Conservation (phyloP, 257 asterid species). For the Ballota nigra region DNA sequence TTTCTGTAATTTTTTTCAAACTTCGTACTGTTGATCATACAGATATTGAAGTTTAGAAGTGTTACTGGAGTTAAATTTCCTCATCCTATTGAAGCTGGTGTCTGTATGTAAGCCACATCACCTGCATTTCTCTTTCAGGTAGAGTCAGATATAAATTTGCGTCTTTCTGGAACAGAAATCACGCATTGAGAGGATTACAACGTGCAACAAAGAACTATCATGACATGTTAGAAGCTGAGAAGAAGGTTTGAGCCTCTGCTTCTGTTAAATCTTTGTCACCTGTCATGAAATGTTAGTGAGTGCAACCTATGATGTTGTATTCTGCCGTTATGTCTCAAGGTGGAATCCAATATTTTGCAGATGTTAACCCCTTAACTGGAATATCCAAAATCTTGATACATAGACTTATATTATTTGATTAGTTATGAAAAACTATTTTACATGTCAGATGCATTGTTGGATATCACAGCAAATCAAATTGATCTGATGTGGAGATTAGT, state of each 20-base stretch:
- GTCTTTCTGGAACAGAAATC: constrained; percentile 97
- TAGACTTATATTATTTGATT: neutral
- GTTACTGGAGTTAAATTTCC: neutral
- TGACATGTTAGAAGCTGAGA: constrained; percentile 81
- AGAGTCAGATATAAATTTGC: constrained; percentile 97
- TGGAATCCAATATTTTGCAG: neutral
- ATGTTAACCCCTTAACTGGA: neutral
- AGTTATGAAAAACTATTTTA: neutral
- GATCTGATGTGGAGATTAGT: neutral
- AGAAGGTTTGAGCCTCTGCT: constrained; percentile 57
- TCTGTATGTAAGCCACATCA: neutral
- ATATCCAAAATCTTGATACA: neutral
- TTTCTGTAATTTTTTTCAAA: neutral
- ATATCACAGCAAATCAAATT: neutral
- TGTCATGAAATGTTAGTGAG: constrained; percentile 3
- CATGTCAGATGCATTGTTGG: neutral
- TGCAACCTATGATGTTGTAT: neutral
- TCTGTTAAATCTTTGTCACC: constrained; percentile 16
- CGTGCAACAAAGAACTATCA: constrained; percentile 68
- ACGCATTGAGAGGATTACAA: constrained; percentile 76
- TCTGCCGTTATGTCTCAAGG: too few species aligned
- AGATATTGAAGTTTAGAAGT: neutral
- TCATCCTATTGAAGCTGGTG: constrained; percentile 11
- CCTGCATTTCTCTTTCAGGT: constrained; percentile 57
- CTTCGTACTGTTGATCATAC: neutral